Evolutionary conservation across 2,329 filamentous ascomycete genomes (phyloP), one percentile per base, ranked within the genome.

Genomic region (Alternaria hordeiaustralica): DNA sequence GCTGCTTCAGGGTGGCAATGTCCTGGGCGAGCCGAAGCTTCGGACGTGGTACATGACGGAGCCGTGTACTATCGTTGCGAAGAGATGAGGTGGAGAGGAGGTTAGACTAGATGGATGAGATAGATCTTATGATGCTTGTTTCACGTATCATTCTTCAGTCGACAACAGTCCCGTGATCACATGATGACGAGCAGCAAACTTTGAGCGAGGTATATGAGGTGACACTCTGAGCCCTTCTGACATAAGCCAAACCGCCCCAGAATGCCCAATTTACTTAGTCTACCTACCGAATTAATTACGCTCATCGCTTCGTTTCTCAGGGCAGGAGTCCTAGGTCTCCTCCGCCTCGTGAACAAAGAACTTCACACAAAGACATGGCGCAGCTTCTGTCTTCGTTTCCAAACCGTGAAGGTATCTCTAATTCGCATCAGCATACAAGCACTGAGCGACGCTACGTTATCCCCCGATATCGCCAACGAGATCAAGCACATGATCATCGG

Each of bases 21-120:
- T 79, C 2, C 15, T 80, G 11, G 74, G 74, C 1, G 78, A 80
- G 46, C 78, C 77, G 54, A 79, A 76, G 67, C 69, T 84, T 58
- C 77, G 81, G 25, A 79, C 80, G 60, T 85, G 83, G 83, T 77
- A 82, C 72, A 72, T 78, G 43, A 81, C 78, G 65, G 83, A 85
- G 68, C 71, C 78, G 13, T 84, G 83, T 75, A 75, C 80, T 30
- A 77, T 85, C 64, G 69, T 81, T 71, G 82, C 82, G 9, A 72
- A 45, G 60, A 67, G 66, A 49, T 66, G 51, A 50, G 12, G 13
- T 25, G 13, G 13, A 21, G 15, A 50, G 7, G 33, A 2, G 10
- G 3, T 5, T 18, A 25, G 23, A 25, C 2, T 53, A 53, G 49
- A 21, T 23, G 13, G 49, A 18, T 25, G 30, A 25, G 33, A 41